These are phyloP conservation scores for Aspergillus puulaauensis DNA, from an alignment of 2,329 filamentous ascomycete species.

Conservation along the genomic window DNA sequence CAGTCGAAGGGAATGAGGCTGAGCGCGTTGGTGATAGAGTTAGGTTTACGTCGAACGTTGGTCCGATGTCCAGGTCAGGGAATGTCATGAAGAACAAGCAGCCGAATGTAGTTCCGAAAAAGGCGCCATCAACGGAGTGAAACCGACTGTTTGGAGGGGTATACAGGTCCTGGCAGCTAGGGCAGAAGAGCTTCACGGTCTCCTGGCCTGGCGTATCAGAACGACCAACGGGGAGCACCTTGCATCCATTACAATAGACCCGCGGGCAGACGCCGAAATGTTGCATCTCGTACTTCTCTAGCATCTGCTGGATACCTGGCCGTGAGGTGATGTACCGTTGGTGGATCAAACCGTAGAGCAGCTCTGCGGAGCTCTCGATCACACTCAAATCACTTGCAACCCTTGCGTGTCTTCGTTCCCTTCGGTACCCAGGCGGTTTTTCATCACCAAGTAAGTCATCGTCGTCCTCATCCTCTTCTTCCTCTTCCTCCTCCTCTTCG, in stretches of 20 bases:
- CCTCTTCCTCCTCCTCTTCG: conserved; percentile 64
- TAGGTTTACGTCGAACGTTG: conserved; percentile 58
- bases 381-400: conserved; percentile 91
- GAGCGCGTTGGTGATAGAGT: conserved; percentile 28
- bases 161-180: conserved; percentile 94
- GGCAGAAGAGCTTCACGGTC: conserved; percentile 97
- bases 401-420: conserved; percentile 75
- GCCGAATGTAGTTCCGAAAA: conserved; percentile 96
- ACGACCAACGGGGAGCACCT: conserved; percentile 88
- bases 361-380: conserved; percentile 96
- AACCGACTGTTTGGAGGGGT: conserved; percentile 96
- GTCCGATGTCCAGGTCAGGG: conserved; percentile 84
- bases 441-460: conserved; percentile 65
- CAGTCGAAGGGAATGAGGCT: conserved; percentile 30
- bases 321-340: conserved; percentile 97
- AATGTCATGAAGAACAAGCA: conserved; percentile 98
- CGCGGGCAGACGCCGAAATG: conserved; percentile 97
- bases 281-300: conserved; percentile 95
- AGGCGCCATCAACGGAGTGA: conserved; percentile 94
- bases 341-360: conserved; percentile 97
- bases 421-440: conserved; percentile 44
- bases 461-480: conserved; percentile 67
- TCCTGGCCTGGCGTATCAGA: conserved; percentile 95
- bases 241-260: conserved; percentile 84
- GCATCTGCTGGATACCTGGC: conserved; percentile 97